These are phyloP conservation scores for Blastocrithidia nonstop DNA, from an alignment of 208 protist species.

Conservation along the genomic window DNA sequence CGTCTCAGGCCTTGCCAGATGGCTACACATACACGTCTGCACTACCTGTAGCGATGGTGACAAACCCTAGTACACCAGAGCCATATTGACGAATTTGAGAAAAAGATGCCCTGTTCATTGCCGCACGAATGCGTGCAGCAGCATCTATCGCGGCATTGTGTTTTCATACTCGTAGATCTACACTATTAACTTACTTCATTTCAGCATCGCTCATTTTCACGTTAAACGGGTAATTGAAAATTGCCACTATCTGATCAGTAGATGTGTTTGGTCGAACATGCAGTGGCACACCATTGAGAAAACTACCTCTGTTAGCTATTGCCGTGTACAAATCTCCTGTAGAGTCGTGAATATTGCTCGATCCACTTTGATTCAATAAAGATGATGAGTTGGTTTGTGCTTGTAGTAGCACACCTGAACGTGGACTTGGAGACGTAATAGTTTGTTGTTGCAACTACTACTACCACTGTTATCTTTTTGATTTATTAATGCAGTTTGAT, in stretches of 20 bases:
- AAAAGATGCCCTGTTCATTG: slow-evolving; percentile 13
- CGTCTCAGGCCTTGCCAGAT: slow-evolving; percentile 35
- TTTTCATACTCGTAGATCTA: slow-evolving; percentile 6
- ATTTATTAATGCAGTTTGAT: too few species aligned
- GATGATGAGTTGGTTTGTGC: too few species aligned
- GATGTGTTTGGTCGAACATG: slow-evolving; percentile 9
- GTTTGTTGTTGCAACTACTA: too few species aligned
- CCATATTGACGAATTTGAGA: slow-evolving; percentile 30
- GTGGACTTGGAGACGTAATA: too few species aligned
- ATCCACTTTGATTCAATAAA: too few species aligned
- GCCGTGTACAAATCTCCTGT: slow-evolving; percentile 55
- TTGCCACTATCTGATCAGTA: slow-evolving; percentile 13
- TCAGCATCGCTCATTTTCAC: slow-evolving; percentile 5
- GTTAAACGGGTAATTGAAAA: slow-evolving; percentile 24
- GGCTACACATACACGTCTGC: slow-evolving; percentile 47
- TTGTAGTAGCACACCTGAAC: too few species aligned
- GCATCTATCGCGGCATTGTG: slow-evolving; percentile 18
- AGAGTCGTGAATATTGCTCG: slow-evolving; percentile 12
- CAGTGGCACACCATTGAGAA: slow-evolving; percentile 35
- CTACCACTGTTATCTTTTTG: too few species aligned
- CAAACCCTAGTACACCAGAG: slow-evolving; percentile 22
- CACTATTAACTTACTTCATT: not conserved
- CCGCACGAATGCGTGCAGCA: slow-evolving; percentile 10
- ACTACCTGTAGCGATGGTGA: slow-evolving; percentile 37
- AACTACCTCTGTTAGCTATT: slow-evolving; percentile 38